phyloP scores from a whole-genome alignment of 1,139 yeast species.

The Blastobotrys elegans region DNA sequence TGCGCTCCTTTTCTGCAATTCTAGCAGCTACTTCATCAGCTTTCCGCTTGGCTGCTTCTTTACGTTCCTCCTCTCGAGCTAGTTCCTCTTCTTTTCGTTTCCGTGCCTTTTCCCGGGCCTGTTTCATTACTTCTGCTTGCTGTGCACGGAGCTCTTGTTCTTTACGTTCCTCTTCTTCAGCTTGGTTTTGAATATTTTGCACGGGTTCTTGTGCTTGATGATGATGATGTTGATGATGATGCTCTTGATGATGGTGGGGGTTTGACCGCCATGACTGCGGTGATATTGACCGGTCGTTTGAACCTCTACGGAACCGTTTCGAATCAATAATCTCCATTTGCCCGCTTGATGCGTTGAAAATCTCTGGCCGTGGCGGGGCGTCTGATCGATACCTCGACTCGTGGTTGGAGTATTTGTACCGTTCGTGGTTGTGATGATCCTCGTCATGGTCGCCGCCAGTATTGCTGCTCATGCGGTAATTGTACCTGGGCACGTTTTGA shows the following conservation, averaged over 20 bases:
- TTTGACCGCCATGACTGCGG: constrained; percentile 9
- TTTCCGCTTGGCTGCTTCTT: constrained; percentile 24
- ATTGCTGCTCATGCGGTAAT: constrained; percentile 8
- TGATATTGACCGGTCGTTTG: constrained; percentile 10
- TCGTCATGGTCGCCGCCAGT: background rate
- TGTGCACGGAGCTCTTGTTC: constrained; percentile 19
- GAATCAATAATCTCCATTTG: constrained; percentile 10
- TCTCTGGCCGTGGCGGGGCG: constrained; percentile 28
- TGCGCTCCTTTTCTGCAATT: constrained; percentile 21
- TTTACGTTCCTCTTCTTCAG: constrained; percentile 8
- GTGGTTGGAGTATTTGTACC: constrained; percentile 29
- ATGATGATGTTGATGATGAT: background rate
- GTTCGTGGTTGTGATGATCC: constrained; percentile 8
- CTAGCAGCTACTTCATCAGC: constrained; percentile 31
- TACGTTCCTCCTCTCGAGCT: constrained; percentile 28
- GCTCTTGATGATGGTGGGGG: background rate
- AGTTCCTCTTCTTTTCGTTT: constrained; percentile 35
- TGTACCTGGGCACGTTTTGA: constrained; percentile 15
- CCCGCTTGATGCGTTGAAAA: constrained; percentile 33
- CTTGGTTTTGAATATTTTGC: too few relatives aligned
- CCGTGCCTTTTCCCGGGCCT: constrained; percentile 31
- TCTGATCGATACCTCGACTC: constrained; percentile 30
- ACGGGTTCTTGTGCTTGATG: too few relatives aligned
- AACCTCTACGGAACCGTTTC: background rate
- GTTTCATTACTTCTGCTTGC: constrained; percentile 35